Percentiles rank a stretch among this genome's conserved stretches.
Conservation (phyloP, 805 yeast genomes). For the Dipodascopsis uninucleata region DNA sequence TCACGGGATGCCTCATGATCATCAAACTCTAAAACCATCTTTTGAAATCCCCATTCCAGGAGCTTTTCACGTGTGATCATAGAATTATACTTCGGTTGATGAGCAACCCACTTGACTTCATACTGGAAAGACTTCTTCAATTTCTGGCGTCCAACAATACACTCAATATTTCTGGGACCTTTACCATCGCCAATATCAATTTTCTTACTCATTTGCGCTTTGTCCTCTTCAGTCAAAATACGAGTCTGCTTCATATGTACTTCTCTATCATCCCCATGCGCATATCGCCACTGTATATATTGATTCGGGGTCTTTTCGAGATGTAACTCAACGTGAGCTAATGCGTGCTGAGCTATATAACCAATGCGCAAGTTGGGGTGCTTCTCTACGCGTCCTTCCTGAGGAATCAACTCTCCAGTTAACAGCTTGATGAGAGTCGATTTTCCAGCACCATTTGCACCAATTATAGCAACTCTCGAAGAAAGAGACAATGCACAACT, state of each 20-base stretch:
- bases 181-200: conserved; percentile 81
- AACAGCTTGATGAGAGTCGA: conserved; percentile 89
- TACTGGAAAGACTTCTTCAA: conserved; percentile 94
- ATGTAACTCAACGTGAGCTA: conserved; percentile 95
- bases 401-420: conserved; percentile 88
- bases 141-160: conserved; percentile 95
- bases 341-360: conserved; percentile 97
- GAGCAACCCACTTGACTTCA: conserved; percentile 89
- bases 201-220: conserved; percentile 69
- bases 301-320: conserved; percentile 97
- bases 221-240: conserved; percentile 75
- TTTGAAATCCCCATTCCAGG: conserved; percentile 79
- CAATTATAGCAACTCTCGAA: conserved; percentile 94
- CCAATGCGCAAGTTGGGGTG: conserved; percentile 98
- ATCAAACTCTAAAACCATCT: conserved; percentile 92
- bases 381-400: conserved; percentile 86
- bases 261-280: conserved; percentile 97
- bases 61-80: conserved; percentile 86
- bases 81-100: conserved; percentile 82
- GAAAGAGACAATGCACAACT: conserved; percentile 89
- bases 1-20: conserved; percentile 99
- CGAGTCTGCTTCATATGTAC: conserved; percentile 90
- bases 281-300: conserved; percentile 96
- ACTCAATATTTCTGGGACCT: conserved; percentile 86
- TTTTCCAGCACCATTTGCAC: conserved; percentile 99